A percentile compares a stretch with the other conserved stretches of the same genome.
phyloP scores from a whole-genome alignment of 495 filamentous ascomycete species.

The Penicillium manginii region DNA sequence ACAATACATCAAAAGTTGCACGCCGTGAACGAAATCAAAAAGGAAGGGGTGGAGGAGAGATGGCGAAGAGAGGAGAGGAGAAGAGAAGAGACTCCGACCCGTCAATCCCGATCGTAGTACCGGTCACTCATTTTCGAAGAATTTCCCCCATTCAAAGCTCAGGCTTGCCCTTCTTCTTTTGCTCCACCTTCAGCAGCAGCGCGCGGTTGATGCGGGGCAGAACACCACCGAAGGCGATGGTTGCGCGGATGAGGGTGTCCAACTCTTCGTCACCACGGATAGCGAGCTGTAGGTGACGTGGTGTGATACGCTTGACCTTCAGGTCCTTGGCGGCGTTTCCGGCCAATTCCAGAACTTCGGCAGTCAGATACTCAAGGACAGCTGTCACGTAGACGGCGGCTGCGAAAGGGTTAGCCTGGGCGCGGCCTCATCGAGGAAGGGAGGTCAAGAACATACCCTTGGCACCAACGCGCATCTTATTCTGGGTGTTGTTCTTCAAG shows the following conservation, averaged over 20 bases:
- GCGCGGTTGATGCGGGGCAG: conserved; percentile 98
- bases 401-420: conserved; percentile 26
- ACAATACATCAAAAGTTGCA: conserved; percentile 34
- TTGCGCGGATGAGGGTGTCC: conserved; percentile 95
- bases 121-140: conserved; percentile 8
- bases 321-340: conserved; percentile 99
- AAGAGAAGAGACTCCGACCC: conserved; percentile 1
- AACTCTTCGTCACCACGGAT: conserved; percentile 99
- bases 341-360: conserved; percentile 96
- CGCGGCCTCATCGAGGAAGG: neutral
- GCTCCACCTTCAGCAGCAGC: conserved; percentile 95
- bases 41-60: conserved; percentile 12
- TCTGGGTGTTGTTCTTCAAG: conserved; percentile 98
- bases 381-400: conserved; percentile 98
- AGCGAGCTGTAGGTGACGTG: conserved; percentile 95
- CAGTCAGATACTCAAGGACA: conserved; percentile 96
- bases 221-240: conserved; percentile 97
- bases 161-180: conserved; percentile 95
- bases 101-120: conserved; percentile 20
- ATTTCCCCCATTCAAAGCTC: conserved; percentile 39
- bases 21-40: conserved; percentile 33
- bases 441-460: conserved; percentile 60
- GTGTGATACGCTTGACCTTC: conserved; percentile 99
- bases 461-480: conserved; percentile 99
- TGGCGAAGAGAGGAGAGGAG: neutral